These are phyloP conservation scores for Scorias spongiosa DNA, from an alignment of 2,329 filamentous ascomycete species.

Conservation along the genomic window DNA sequence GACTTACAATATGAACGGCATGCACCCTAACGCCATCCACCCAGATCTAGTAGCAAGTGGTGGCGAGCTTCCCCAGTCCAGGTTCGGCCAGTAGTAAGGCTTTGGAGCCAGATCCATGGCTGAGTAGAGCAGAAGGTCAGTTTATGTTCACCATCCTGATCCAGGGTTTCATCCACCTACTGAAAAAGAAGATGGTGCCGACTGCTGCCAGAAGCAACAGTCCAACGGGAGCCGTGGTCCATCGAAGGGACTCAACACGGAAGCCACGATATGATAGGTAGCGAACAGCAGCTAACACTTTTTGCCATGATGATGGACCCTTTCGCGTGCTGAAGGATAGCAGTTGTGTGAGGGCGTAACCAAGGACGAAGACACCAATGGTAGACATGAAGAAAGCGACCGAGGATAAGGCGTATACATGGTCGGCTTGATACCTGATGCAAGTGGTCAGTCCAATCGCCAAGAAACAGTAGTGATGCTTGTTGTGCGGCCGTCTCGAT, in stretches of 20 bases:
- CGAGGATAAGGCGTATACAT: constrained; percentile 37
- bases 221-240: constrained; percentile 32
- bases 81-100: constrained; percentile 42
- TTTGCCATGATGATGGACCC: constrained; percentile 16
- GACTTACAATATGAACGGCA: constrained; percentile 33
- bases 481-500: too few species aligned
- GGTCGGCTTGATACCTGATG: constrained; percentile 38
- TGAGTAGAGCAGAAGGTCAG: neutral
- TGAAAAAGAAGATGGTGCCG: constrained; percentile 33
- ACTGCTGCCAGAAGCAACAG: constrained; percentile 25
- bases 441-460: neutral
- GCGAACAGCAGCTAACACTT: constrained; percentile 22
- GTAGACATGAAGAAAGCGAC: constrained; percentile 37
- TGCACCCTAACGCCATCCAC: constrained; percentile 36
- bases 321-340: constrained; percentile 4
- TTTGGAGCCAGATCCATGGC: constrained; percentile 21
- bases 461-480: too few species aligned
- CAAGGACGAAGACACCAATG: constrained; percentile 35
- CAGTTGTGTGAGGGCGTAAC: constrained; percentile 20
- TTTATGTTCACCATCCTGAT: neutral
- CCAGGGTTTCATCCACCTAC: constrained; percentile 2
- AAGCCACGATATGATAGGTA: constrained; percentile 29
- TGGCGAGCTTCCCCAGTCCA: constrained; percentile 35
- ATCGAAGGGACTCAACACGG: constrained; percentile 20
- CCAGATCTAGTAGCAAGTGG: constrained; percentile 38